A percentile compares a stretch with the other conserved stretches of the same genome.
These are phyloP conservation scores for Dactylella cylindrospora DNA, from an alignment of 2,329 filamentous ascomycete genomes.

Conservation along the genomic window DNA sequence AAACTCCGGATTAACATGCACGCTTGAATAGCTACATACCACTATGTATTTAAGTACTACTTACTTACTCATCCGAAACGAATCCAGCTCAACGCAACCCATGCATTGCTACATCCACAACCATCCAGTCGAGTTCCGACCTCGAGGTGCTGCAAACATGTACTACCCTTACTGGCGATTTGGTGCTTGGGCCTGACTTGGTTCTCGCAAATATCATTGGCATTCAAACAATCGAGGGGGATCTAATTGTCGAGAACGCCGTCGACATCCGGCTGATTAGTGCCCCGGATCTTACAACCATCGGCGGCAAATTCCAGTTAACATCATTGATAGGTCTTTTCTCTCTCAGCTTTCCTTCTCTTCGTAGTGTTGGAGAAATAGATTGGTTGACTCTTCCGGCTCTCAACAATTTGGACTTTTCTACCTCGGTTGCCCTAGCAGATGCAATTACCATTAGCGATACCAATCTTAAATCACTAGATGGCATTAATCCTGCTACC, in stretches of 20 bases:
- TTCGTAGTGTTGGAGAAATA: constrained; percentile 61
- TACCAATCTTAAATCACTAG: constrained; percentile 75
- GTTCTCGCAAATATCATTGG: not conserved
- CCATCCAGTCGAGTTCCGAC: not conserved
- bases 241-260: not conserved
- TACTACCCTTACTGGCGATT: not conserved
- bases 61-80: no score
- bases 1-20: no score
- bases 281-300: constrained; percentile 63
- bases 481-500: constrained; percentile 76
- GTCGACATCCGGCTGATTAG: not conserved
- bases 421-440: no score
- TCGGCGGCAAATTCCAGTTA: constrained; percentile 71
- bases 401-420: not conserved
- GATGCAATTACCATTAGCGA: constrained; percentile 67
- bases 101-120: not conserved
- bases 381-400: not conserved
- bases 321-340: constrained; percentile 68
- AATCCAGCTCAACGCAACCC: no score
- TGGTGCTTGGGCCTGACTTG: not conserved
- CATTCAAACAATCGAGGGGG: not conserved
- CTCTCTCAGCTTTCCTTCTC: constrained; percentile 65
- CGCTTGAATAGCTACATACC: no score
- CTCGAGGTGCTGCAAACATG: not conserved
- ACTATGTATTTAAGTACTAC: no score